These are phyloP conservation scores for Zopfochytrium polystomum DNA, from an alignment of 371 early-diverging fungal species.

Conservation along the genomic window DNA sequence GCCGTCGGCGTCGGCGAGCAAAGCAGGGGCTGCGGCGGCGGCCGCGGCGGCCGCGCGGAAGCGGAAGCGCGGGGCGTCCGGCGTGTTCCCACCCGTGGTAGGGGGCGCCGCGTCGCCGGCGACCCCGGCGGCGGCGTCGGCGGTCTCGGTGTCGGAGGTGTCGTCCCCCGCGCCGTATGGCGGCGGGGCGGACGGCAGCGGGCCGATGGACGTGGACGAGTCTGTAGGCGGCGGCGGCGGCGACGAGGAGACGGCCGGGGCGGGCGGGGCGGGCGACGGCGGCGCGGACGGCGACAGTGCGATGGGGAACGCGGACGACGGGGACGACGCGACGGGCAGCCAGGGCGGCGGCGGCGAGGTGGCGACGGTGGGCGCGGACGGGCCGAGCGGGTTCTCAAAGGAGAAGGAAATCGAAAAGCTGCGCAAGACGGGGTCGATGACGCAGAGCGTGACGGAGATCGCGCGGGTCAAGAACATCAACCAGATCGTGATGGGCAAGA, in stretches of 20 bases:
- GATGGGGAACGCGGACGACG: constrained; percentile 5
- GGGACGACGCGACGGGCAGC: constrained; percentile 7
- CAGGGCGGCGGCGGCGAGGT: background rate
- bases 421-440: constrained; percentile 90
- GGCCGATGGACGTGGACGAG: constrained; percentile 1
- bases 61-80: no score
- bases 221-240: constrained; percentile 6
- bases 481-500: constrained; percentile 89
- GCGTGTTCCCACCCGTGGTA: no score
- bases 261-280: constrained; percentile 9
- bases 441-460: constrained; percentile 86
- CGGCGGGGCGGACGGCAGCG: constrained; percentile 10
- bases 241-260: constrained; percentile 4
- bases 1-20: no score
- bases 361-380: constrained; percentile 11
- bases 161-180: no score
- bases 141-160: no score
- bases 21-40: no score
- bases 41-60: no score
- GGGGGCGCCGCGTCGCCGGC: no score
- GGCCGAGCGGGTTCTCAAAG: constrained; percentile 55
- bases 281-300: constrained; percentile 3
- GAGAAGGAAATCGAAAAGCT: constrained; percentile 90
- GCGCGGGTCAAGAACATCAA: constrained; percentile 92
- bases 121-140: no score